A percentile compares a stretch with the other conserved stretches of the same genome.
phyloP scores from a whole-genome alignment of 495 filamentous ascomycete species.

The Neurospora sp. region DNA sequence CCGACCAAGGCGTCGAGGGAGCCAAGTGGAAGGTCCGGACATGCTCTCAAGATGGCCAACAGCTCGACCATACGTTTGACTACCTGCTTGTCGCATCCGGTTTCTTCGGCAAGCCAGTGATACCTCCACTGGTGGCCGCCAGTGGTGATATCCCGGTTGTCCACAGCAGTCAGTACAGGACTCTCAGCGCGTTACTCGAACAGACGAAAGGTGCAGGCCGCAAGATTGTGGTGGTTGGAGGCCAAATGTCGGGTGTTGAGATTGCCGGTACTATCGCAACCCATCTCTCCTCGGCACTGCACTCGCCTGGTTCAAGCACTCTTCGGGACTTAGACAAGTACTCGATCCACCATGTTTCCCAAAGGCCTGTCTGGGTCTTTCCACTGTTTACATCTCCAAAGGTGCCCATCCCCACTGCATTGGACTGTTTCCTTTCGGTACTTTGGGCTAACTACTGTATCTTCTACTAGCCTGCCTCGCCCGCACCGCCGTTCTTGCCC shows the following conservation, averaged over 20 bases:
- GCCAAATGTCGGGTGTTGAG: constrained; percentile 76
- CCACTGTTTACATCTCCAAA: constrained; percentile 49
- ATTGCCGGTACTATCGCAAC: constrained; percentile 61
- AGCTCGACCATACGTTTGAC: constrained; percentile 46
- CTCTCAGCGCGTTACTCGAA: constrained; percentile 28
- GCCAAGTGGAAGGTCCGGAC: constrained; percentile 47
- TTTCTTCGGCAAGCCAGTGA: constrained; percentile 57
- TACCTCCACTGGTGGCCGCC: constrained; percentile 29
- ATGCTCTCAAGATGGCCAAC: constrained; percentile 17
- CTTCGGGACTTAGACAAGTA: constrained; percentile 26
- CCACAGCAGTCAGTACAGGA: constrained; percentile 51
- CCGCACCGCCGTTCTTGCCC: constrained; percentile 54
- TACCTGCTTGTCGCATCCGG: constrained; percentile 66
- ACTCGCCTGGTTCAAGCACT: constrained; percentile 31
- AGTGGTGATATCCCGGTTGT: constrained; percentile 30
- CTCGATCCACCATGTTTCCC: constrained; percentile 56
- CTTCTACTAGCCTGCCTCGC: constrained; percentile 26
- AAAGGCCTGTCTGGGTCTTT: constrained; percentile 63
- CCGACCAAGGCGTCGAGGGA: constrained; percentile 7
- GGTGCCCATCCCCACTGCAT: constrained; percentile 12
- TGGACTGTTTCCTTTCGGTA: background rate
- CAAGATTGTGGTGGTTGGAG: constrained; percentile 72
- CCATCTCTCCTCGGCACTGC: constrained; percentile 49
- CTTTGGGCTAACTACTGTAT: background rate
- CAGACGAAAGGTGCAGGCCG: constrained; percentile 22